phyloP scores from a whole-genome alignment of 352 stramenopile genomes.

The Lagenidium giganteum region DNA sequence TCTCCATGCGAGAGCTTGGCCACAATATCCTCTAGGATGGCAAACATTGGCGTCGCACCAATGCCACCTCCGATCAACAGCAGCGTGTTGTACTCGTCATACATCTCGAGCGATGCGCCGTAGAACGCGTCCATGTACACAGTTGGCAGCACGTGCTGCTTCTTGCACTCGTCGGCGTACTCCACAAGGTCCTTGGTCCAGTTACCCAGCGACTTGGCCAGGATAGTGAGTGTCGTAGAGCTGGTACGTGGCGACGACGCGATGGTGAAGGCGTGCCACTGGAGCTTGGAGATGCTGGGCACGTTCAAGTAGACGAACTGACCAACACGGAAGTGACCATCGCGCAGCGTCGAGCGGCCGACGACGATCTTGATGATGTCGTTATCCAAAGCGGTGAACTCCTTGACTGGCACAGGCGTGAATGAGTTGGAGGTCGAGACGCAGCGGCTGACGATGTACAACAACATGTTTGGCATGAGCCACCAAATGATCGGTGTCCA shows the following conservation, averaged over 20 bases:
- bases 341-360: conserved; percentile 6
- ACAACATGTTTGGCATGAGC: conserved; percentile 27
- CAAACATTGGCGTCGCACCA: conserved; percentile 28
- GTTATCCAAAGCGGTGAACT: conserved; percentile 16
- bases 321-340: conserved; percentile 23
- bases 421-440: conserved; percentile 20
- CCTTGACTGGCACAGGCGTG: conserved; percentile 21
- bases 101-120: conserved; percentile 22
- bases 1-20: conserved; percentile 11
- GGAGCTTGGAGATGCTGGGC: conserved; percentile 33
- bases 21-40: conserved; percentile 33
- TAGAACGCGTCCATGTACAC: conserved; percentile 49
- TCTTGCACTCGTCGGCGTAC: conserved; percentile 30
- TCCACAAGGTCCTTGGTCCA: conserved; percentile 26
- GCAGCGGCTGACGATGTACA: conserved; percentile 30
- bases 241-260: conserved; percentile 25
- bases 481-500: conserved; percentile 33
- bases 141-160: conserved; percentile 12
- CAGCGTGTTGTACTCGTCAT: conserved; percentile 29
- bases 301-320: conserved; percentile 47
- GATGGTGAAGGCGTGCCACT: conserved; percentile 54
- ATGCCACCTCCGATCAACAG: conserved; percentile 29
- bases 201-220: conserved; percentile 34
- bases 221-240: conserved; percentile 22
- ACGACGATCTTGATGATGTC: conserved; percentile 35